These are phyloP conservation scores for Chytridium lagenaria DNA, from an alignment of 371 early-diverging fungal species.

Conservation along the genomic window DNA sequence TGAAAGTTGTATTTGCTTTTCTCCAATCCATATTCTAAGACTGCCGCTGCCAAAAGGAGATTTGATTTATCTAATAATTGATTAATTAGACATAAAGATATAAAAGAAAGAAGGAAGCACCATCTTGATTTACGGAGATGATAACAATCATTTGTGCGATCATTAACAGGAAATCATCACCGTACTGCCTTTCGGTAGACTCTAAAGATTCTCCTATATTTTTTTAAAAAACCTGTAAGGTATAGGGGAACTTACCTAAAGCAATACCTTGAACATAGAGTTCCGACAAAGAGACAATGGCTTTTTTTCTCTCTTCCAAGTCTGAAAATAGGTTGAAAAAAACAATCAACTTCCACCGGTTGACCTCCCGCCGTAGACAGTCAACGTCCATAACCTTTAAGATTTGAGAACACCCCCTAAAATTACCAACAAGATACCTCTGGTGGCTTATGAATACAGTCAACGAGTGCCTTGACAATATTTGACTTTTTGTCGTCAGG, in stretches of 20 bases:
- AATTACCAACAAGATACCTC: background rate
- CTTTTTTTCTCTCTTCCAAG: background rate
- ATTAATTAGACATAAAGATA: too few relatives aligned
- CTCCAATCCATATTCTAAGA: constrained; percentile 76
- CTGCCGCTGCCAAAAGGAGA: constrained; percentile 62
- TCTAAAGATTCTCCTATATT: constrained; percentile 51
- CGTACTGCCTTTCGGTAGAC: constrained; percentile 77
- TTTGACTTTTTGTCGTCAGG: too few relatives aligned
- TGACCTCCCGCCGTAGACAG: constrained; percentile 16
- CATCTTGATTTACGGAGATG: background rate
- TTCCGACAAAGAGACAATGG: constrained; percentile 60
- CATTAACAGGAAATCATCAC: constrained; percentile 72
- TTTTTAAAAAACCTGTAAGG: background rate
- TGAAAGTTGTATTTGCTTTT: constrained; percentile 81
- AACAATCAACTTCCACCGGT: constrained; percentile 22
- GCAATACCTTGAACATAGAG: constrained; percentile 67
- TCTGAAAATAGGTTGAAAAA: background rate
- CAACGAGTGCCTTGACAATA: background rate
- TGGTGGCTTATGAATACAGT: background rate
- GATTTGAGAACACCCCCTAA: background rate
- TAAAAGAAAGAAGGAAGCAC: too few relatives aligned
- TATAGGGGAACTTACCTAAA: constrained; percentile 51
- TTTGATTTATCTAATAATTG: too few relatives aligned
- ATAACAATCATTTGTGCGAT: constrained; percentile 49
- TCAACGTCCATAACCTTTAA: background rate